Conservation (phyloP, 148 eudicot genomes). For the Camellia japonica region DNA sequence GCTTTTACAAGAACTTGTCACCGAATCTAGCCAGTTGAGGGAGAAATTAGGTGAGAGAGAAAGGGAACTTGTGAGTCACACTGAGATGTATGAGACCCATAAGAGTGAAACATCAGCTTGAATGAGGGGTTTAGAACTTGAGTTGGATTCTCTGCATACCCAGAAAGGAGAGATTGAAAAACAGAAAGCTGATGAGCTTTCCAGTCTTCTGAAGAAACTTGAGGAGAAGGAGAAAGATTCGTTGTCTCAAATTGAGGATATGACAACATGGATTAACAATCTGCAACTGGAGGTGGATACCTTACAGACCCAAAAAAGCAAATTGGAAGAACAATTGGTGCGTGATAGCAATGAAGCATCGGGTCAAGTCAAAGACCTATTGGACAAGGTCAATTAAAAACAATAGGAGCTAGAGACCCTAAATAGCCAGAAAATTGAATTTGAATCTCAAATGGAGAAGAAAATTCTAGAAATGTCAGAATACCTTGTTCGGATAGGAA, state of each 20-base stretch:
- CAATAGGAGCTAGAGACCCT: conserved; percentile 47
- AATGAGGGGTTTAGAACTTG: conserved; percentile 1
- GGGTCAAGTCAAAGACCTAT: conserved; percentile 38
- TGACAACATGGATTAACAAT: conserved; percentile 34
- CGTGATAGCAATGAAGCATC: conserved; percentile 39
- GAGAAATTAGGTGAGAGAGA: conserved; percentile 19
- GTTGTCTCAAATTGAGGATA: conserved; percentile 22
- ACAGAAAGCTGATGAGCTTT: conserved; percentile 14
- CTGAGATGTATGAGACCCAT: conserved; percentile 12
- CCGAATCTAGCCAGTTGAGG: conserved; percentile 21
- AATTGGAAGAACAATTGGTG: conserved; percentile 44
- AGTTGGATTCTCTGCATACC: conserved; percentile 7
- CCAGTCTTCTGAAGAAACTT: conserved; percentile 1
- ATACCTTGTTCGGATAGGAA: conserved; percentile 44
- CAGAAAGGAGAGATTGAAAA: conserved; percentile 9
- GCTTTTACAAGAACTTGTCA: conserved; percentile 17
- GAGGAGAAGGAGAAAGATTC: conserved; percentile 24
- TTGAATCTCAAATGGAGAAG: conserved; percentile 50
- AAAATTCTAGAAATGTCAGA: conserved; percentile 51
- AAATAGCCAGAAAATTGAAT: conserved; percentile 42
- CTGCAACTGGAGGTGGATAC: conserved; percentile 36
- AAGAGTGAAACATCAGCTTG: conserved; percentile 10
- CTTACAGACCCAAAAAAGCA: conserved; percentile 36
- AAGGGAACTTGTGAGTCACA: conserved; percentile 8
- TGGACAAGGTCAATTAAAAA: conserved; percentile 42